Evolutionary conservation across 148 eudicot species (phyloP).

Genomic region (Persicaria maculosa): DNA sequence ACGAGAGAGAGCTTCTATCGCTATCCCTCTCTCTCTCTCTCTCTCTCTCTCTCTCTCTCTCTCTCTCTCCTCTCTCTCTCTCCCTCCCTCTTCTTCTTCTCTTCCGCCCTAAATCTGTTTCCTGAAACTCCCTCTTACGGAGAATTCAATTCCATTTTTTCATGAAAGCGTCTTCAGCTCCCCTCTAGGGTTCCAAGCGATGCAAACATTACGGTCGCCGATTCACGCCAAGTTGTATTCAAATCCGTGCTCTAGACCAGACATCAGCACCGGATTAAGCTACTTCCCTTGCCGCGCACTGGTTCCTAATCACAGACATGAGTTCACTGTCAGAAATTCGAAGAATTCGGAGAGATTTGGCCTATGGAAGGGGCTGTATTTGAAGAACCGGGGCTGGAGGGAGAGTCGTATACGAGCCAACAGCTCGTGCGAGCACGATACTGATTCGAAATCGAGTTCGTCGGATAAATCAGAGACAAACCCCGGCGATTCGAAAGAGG

Average conservation of each 20-base stretch:
- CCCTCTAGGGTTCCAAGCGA: slow-evolving; percentile 14
- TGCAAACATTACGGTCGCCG: slow-evolving; percentile 4
- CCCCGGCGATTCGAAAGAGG: slow-evolving; percentile 31
- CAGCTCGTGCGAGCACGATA: slow-evolving; percentile 55
- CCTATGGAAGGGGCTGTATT: slow-evolving; percentile 16
- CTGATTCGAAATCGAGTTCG: slow-evolving; percentile 27
- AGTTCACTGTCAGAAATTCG: slow-evolving; percentile 13
- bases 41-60: slow-evolving; percentile 7
- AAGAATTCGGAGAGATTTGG: slow-evolving; percentile 14
- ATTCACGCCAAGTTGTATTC: slow-evolving; percentile 16
- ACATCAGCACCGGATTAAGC: slow-evolving; percentile 8
- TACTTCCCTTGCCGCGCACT: background rate
- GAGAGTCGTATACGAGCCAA: slow-evolving; percentile 31
- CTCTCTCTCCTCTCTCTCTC: background rate
- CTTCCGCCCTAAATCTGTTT: background rate
- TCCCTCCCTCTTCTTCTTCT: background rate
- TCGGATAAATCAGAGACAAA: slow-evolving; percentile 31
- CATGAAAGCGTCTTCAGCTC: background rate
- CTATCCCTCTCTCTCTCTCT: background rate
- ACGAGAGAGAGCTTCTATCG: no score
- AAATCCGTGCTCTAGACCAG: slow-evolving; percentile 2
- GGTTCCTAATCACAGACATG: background rate
- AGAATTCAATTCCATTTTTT: background rate
- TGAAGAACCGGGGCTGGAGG: slow-evolving; percentile 17
- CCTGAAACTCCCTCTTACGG: background rate